Base-by-base conservation (phyloP, 495 filamentous ascomycete species). In the Penicillium psychrofluorescens region DNA sequence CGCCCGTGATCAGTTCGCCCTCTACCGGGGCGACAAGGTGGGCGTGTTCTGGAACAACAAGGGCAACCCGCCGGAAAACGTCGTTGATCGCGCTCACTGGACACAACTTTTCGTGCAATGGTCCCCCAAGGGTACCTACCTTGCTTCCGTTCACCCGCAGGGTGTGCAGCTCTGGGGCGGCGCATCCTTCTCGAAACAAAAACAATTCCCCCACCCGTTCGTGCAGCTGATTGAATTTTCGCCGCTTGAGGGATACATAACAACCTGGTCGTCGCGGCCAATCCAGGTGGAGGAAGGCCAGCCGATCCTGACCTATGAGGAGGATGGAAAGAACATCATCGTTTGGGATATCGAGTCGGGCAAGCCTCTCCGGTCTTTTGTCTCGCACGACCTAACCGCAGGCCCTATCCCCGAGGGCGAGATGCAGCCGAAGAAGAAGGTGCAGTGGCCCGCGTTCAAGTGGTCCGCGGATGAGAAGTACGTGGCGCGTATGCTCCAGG, bases 41-140 rank as follows among this genome's bases (percentile, higher is more conserved):
- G 90, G 88, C 36, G 86, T 98, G 0, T 95, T 88, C 74, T 96
- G 90, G 91, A 96, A 96, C 70, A 92, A 88, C 77, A 91, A 95
- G 71, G 88, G 81, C 66, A 92, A 96, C 45, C 57, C 74, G 1
- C 89, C 92, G 11, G 92, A 97, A 69, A 79, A 80, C 35, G 78
- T 95, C 27, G 84, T 98, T 41, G 90, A 97, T 55, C 83, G 92
- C 45, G 77, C 79, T 57, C 84, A 91, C 70, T 98, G 92, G 92
- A 98, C 92, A 46, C 94, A 98, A 64, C 81, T 84, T 32, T 97
- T 97, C 59, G 84, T 97, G 30, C 88, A 95, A 70, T 98, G 92
- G 92, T 95, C 92, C 36, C 92, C 92, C 14, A 80, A 86, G 58
- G 92, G 92, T 44, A 95, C 90, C 35, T 98, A 78, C 69, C 77